phyloP scores from a whole-genome alignment of 78 protist genomes.

The Mantamonas sphyraenae region DNA sequence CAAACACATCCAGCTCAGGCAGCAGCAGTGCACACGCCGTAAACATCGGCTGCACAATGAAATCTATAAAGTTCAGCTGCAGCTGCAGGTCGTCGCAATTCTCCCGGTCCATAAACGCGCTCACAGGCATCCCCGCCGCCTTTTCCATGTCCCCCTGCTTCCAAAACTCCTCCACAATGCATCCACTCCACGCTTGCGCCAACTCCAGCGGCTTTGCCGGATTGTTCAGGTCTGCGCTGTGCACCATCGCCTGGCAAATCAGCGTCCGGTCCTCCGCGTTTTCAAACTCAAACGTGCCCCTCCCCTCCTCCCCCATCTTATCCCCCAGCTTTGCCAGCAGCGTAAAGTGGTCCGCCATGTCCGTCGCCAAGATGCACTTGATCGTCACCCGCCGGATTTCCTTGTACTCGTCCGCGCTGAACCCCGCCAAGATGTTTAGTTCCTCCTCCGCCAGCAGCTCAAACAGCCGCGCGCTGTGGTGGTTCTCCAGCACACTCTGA shows the following conservation, averaged over 20 bases:
- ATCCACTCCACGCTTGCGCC: constrained; percentile 27
- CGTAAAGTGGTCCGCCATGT: constrained; percentile 35
- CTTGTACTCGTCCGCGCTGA: constrained; percentile 5
- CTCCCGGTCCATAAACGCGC: constrained; percentile 19
- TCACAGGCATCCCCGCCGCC: constrained; percentile 9
- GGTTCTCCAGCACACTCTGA: constrained; percentile 39
- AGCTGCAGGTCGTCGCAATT: neutral
- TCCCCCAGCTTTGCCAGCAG: neutral
- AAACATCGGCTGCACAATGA: constrained; percentile 8
- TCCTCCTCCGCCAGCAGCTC: constrained; percentile 1
- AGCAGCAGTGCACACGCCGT: neutral
- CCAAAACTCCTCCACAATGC: constrained; percentile 33
- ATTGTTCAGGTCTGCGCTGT: constrained; percentile 37
- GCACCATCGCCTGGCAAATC: constrained; percentile 3
- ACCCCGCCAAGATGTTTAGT: constrained; percentile 4
- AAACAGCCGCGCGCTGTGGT: constrained; percentile 34
- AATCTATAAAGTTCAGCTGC: constrained; percentile 23
- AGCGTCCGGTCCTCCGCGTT: neutral
- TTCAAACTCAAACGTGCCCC: no score
- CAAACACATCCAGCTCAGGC: neutral
- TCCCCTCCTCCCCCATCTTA: no score
- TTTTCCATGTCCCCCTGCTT: constrained; percentile 44
- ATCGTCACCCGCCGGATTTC: constrained; percentile 3
- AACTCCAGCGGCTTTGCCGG: constrained; percentile 10
- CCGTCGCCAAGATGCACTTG: constrained; percentile 26